Evolutionary conservation across 2,329 filamentous ascomycete species (phyloP).

Genomic region (Penicillium olsonii): DNA sequence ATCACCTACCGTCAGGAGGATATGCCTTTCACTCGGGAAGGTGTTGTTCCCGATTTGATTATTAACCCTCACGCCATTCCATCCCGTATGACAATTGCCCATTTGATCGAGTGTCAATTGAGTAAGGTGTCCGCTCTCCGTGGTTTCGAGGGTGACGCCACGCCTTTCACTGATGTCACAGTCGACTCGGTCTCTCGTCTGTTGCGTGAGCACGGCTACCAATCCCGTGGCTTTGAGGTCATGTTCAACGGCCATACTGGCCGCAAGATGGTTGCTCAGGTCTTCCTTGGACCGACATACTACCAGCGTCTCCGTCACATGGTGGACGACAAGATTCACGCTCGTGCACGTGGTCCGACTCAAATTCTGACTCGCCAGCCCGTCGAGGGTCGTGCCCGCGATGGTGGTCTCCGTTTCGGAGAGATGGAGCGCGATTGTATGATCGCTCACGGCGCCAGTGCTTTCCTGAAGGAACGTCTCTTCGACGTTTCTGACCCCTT

Average conservation of each 20-base stretch:
- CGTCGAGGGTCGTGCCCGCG: slow-evolving; percentile 95
- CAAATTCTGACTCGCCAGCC: slow-evolving; percentile 97
- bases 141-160: slow-evolving; percentile 95
- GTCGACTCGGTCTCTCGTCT: slow-evolving; percentile 89
- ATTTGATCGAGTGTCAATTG: slow-evolving; percentile 98
- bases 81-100: slow-evolving; percentile 99
- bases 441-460: slow-evolving; percentile 98
- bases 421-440: slow-evolving; percentile 99
- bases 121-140: slow-evolving; percentile 93
- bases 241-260: slow-evolving; percentile 99
- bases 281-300: slow-evolving; percentile 97
- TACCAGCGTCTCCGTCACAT: slow-evolving; percentile 98
- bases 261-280: slow-evolving; percentile 86
- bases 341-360: slow-evolving; percentile 91
- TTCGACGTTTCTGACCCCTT: slow-evolving; percentile 98
- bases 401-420: slow-evolving; percentile 98
- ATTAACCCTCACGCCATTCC: slow-evolving; percentile 99
- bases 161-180: slow-evolving; percentile 95
- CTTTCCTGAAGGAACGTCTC: slow-evolving; percentile 94
- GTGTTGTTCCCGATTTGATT: slow-evolving; percentile 90
- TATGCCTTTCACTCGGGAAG: slow-evolving; percentile 95
- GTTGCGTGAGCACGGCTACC: slow-evolving; percentile 86
- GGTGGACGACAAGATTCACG: slow-evolving; percentile 99
- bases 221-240: slow-evolving; percentile 94
- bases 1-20: slow-evolving; percentile 97